A percentile compares a stretch with the other conserved stretches of the same genome.
phyloP scores from a whole-genome alignment of 768 basidiomycete species.

The Rhodotorula diobovata region DNA sequence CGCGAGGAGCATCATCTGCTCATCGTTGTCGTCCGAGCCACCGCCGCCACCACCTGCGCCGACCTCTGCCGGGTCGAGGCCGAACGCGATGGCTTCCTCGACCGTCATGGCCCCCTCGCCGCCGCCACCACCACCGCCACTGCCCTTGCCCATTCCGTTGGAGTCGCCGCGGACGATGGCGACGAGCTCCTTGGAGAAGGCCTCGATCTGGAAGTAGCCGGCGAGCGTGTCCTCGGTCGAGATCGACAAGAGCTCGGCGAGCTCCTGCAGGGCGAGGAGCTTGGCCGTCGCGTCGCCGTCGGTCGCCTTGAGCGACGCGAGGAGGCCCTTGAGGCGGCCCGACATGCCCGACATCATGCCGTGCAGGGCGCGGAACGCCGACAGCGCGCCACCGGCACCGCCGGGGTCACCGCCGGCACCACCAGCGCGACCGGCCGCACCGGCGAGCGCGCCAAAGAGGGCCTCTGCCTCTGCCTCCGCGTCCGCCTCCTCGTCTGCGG shows the following conservation, averaged over 20 bases:
- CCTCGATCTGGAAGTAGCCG: slow-evolving; percentile 90
- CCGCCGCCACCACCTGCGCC: slow-evolving; percentile 52
- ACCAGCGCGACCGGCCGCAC: background rate
- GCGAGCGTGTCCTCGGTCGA: slow-evolving; percentile 95
- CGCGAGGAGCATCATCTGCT: slow-evolving; percentile 88
- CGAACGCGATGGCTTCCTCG: slow-evolving; percentile 76
- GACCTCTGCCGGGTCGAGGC: slow-evolving; percentile 67
- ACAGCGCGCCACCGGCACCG: background rate
- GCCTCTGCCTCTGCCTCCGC: slow-evolving; percentile 20
- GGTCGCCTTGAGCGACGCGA: slow-evolving; percentile 72
- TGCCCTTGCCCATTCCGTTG: slow-evolving; percentile 57
- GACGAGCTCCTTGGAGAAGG: slow-evolving; percentile 85
- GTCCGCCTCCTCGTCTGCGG: background rate
- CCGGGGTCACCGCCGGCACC: slow-evolving; percentile 26
- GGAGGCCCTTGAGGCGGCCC: slow-evolving; percentile 79
- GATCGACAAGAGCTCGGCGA: slow-evolving; percentile 89
- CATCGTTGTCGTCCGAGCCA: slow-evolving; percentile 46
- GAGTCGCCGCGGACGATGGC: slow-evolving; percentile 65
- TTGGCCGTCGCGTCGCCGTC: slow-evolving; percentile 79
- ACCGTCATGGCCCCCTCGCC: slow-evolving; percentile 56
- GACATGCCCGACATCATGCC: slow-evolving; percentile 73
- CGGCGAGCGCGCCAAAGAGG: slow-evolving; percentile 24
- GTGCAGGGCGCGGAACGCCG: slow-evolving; percentile 43
- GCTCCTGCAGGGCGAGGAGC: slow-evolving; percentile 83
- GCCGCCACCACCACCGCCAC: slow-evolving; percentile 56